A percentile compares a stretch with the other conserved stretches of the same genome.
Conservation (phyloP, 345 rosid genomes). For the Pistacia atlantica region DNA sequence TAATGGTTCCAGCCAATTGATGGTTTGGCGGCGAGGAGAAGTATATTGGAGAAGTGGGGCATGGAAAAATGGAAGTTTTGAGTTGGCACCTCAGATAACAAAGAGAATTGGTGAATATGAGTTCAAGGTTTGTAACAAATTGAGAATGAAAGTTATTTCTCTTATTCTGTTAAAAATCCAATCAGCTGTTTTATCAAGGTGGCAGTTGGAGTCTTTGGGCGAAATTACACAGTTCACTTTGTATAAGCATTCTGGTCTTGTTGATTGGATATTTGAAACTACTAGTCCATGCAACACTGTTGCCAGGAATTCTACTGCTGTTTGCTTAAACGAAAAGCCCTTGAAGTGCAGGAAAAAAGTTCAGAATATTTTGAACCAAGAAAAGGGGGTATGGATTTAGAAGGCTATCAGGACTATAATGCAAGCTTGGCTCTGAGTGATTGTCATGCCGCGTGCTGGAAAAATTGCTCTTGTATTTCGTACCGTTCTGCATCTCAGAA, state of each 20-base stretch:
- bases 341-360: constrained; percentile 45
- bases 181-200: constrained; percentile 36
- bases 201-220: constrained; percentile 55
- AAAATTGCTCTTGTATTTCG: constrained; percentile 57
- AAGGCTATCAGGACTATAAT: constrained; percentile 21
- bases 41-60: constrained; percentile 63
- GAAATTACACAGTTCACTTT: constrained; percentile 38
- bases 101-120: constrained; percentile 28
- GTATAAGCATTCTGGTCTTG: constrained; percentile 8
- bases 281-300: constrained; percentile 37
- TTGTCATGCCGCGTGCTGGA: constrained; percentile 64
- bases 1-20: constrained; percentile 39
- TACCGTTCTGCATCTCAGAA: constrained; percentile 27
- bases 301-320: constrained; percentile 37
- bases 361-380: constrained; percentile 40
- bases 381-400: constrained; percentile 42
- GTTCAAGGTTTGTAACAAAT: constrained; percentile 39
- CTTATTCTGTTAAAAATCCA: constrained; percentile 38
- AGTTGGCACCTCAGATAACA: constrained; percentile 37
- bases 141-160: constrained; percentile 48
- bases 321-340: constrained; percentile 54
- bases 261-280: constrained; percentile 31
- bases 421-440: constrained; percentile 45
- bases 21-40: constrained; percentile 46
- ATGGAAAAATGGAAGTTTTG: constrained; percentile 45